phyloP scores from a whole-genome alignment of 371 early-diverging fungal species.

The Dichotomocladium elegans region DNA sequence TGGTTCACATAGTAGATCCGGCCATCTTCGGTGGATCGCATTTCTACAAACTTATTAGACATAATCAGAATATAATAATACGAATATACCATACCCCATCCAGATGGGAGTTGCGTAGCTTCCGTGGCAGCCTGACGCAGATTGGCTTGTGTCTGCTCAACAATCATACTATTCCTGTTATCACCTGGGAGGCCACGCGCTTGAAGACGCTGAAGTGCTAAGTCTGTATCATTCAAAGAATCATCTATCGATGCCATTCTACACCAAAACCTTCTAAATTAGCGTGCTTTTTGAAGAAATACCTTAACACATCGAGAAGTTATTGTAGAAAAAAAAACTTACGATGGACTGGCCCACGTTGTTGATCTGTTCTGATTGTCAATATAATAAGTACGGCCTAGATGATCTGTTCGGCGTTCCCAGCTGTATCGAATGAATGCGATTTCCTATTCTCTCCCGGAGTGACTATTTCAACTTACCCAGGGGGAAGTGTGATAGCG shows the following conservation, averaged over 20 bases:
- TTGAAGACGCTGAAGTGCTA: conserved; percentile 12
- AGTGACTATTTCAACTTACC: background rate
- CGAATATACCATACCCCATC: conserved; percentile 66
- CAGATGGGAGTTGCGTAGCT: conserved; percentile 85
- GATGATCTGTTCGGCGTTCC: conserved; percentile 64
- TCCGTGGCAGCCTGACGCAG: conserved; percentile 54
- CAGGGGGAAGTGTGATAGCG: too few relatives aligned
- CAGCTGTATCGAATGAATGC: too few relatives aligned
- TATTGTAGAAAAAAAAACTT: background rate
- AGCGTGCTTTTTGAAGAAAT: conserved; percentile 5
- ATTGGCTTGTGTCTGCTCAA: conserved; percentile 45
- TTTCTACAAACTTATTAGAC: conserved; percentile 20
- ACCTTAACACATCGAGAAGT: too few relatives aligned
- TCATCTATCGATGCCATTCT: conserved; percentile 22
- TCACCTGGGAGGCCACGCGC: conserved; percentile 19
- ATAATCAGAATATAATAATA: background rate
- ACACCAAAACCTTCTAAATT: conserved; percentile 28
- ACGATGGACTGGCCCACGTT: conserved; percentile 65
- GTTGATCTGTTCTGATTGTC: conserved; percentile 66
- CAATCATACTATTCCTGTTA: too few relatives aligned
- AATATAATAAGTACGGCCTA: conserved; percentile 67
- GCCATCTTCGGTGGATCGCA: conserved; percentile 84
- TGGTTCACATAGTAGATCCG: conserved; percentile 96
- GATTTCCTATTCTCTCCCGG: too few relatives aligned
- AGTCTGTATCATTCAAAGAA: too few relatives aligned